phyloP scores from a whole-genome alignment of 148 eudicot genomes.

The Silene conica region DNA sequence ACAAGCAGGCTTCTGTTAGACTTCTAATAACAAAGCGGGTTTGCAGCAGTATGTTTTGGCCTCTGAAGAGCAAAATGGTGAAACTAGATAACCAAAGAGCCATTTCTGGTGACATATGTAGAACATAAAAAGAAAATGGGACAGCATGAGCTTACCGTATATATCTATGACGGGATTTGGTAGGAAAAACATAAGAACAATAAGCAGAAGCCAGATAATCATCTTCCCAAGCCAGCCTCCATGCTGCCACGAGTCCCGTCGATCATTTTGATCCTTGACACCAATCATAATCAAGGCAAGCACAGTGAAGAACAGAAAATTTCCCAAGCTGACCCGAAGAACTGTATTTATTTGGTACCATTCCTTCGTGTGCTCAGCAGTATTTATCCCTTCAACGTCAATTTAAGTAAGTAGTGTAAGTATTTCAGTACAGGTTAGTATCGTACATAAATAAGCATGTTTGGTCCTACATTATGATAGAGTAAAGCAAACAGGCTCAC shows the following conservation, averaged over 20 bases:
- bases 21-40: neutral
- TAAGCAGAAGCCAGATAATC: slow-evolving; percentile 72
- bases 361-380: slow-evolving; percentile 52
- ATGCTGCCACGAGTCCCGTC: slow-evolving; percentile 92
- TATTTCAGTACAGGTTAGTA: neutral
- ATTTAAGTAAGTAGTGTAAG: neutral
- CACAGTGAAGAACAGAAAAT: slow-evolving; percentile 68
- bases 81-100: neutral
- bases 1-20: neutral
- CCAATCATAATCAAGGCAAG: slow-evolving; percentile 91
- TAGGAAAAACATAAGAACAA: slow-evolving; percentile 71
- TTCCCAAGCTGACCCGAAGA: slow-evolving; percentile 94
- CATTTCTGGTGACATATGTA: neutral
- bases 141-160: slow-evolving; percentile 56
- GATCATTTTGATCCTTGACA: slow-evolving; percentile 90
- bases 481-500: too few relatives aligned
- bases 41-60: neutral
- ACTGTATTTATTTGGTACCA: slow-evolving; percentile 80
- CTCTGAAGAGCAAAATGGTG: neutral
- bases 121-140: neutral
- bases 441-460: too few relatives aligned
- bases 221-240: slow-evolving; percentile 93
- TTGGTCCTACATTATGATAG: too few relatives aligned
- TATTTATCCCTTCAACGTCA: slow-evolving; percentile 65
- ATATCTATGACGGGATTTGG: slow-evolving; percentile 64